These are phyloP conservation scores for Trametes sp. DNA, from an alignment of 1,284 basidiomycete genomes.

Conservation along the genomic window DNA sequence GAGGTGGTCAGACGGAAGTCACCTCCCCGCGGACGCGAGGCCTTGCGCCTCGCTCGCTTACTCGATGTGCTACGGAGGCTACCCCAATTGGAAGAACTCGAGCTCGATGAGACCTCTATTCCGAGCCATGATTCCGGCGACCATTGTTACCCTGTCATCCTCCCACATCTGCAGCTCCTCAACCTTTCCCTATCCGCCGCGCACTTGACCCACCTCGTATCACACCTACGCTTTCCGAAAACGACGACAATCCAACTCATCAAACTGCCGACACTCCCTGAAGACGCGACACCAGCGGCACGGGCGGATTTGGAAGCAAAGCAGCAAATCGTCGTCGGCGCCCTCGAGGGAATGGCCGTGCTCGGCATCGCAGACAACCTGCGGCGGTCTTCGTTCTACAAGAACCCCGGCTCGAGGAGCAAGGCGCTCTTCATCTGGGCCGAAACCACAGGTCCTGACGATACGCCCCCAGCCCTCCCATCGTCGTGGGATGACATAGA, in stretches of 20 bases:
- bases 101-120: neutral
- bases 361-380: too few species aligned
- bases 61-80: neutral
- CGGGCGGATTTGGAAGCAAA: too few species aligned
- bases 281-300: neutral
- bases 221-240: neutral
- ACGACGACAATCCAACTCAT: too few species aligned
- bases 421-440: too few species aligned
- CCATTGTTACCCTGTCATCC: neutral
- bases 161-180: neutral
- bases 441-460: neutral
- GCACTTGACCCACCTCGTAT: neutral
- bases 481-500: neutral
- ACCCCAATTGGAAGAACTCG: neutral
- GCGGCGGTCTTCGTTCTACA: too few species aligned
- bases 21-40: too few species aligned
- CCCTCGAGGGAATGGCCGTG: too few species aligned
- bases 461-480: too few species aligned
- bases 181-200: neutral
- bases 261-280: neutral
- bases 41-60: neutral
- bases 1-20: too few species aligned
- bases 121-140: neutral
- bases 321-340: too few species aligned
- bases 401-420: too few species aligned